Conservation (phyloP, 441 rosid species). For the Erodium chrysanthum region DNA sequence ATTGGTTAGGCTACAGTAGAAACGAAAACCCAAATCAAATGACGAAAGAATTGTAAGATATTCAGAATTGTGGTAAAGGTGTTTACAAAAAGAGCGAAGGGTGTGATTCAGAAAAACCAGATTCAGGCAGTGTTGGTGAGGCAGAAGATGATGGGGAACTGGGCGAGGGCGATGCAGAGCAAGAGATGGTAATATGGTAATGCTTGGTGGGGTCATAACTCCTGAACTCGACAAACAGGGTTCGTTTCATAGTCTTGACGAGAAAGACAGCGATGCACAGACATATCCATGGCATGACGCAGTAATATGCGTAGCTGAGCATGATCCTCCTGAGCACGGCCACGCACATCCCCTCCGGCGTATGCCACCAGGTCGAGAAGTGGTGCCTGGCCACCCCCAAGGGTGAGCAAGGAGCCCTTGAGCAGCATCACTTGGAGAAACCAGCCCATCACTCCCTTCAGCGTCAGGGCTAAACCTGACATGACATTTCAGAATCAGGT, state of each 20-base stretch:
- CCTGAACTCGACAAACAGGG: conserved; percentile 32
- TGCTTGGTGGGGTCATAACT: conserved; percentile 29
- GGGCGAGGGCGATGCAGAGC: conserved; percentile 30
- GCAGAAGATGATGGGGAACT: conserved; percentile 34
- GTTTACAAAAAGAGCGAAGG: too few relatives aligned
- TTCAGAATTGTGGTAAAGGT: too few relatives aligned
- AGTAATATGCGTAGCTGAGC: conserved; percentile 24
- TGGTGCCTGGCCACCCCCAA: conserved; percentile 35
- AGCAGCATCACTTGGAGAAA: conserved; percentile 33
- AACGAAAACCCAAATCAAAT: too few relatives aligned
- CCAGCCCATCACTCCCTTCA: conserved; percentile 37
- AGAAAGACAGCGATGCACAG: conserved; percentile 34
- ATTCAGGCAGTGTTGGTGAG: conserved; percentile 30
- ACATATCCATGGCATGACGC: conserved; percentile 30
- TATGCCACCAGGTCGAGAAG: conserved; percentile 35
- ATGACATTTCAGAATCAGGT: too few relatives aligned
- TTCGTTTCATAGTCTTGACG: conserved; percentile 38
- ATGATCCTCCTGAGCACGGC: conserved; percentile 29
- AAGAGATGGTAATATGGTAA: conserved; percentile 32
- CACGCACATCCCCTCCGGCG: conserved; percentile 35
- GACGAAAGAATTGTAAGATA: too few relatives aligned
- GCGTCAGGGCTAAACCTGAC: conserved; percentile 38
- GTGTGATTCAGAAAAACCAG: conserved; percentile 21
- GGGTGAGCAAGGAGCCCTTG: conserved; percentile 28
- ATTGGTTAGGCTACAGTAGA: too few relatives aligned